A percentile compares a stretch with the other conserved stretches of the same genome.
Evolutionary conservation across 192 early-diverging fungal species (phyloP).

Genomic region (Ambispora gerdemannii): DNA sequence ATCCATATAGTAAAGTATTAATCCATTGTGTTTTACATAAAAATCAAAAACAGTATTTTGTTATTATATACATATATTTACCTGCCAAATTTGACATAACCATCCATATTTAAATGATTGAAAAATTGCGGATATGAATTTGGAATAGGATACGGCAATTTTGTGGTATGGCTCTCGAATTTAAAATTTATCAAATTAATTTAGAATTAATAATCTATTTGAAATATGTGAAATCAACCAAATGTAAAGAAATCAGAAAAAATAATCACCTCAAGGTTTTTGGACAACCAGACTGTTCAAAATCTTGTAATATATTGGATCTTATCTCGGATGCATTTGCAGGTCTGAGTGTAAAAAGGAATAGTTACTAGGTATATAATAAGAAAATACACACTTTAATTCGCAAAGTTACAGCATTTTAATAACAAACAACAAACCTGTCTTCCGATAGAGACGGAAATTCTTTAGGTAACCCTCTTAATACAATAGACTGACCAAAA

Average conservation of each 20-base stretch:
- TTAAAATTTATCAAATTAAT: neutral
- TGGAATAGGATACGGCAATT: conserved; percentile 38
- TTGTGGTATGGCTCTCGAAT: conserved; percentile 21
- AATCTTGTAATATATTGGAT: neutral
- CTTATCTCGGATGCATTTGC: neutral
- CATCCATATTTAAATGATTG: conserved; percentile 34
- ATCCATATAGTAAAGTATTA: too few relatives aligned
- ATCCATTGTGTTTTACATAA: too few relatives aligned
- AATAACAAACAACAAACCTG: too few relatives aligned
- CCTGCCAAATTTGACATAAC: conserved; percentile 14
- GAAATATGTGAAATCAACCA: too few relatives aligned
- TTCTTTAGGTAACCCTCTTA: conserved; percentile 6
- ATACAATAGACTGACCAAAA: conserved; percentile 19
- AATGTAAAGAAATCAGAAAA: too few relatives aligned
- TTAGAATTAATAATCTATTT: too few relatives aligned
- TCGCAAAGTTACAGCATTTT: too few relatives aligned
- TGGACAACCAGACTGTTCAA: neutral
- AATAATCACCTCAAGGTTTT: too few relatives aligned
- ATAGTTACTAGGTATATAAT: too few relatives aligned
- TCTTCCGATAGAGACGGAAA: neutral
- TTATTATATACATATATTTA: neutral
- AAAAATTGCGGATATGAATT: conserved; percentile 43
- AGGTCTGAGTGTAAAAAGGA: too few relatives aligned
- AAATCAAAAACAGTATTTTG: neutral
- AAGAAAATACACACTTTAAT: too few relatives aligned